phyloP scores from a whole-genome alignment of 2,329 filamentous ascomycete genomes.

The Cladorrhinum sp. region DNA sequence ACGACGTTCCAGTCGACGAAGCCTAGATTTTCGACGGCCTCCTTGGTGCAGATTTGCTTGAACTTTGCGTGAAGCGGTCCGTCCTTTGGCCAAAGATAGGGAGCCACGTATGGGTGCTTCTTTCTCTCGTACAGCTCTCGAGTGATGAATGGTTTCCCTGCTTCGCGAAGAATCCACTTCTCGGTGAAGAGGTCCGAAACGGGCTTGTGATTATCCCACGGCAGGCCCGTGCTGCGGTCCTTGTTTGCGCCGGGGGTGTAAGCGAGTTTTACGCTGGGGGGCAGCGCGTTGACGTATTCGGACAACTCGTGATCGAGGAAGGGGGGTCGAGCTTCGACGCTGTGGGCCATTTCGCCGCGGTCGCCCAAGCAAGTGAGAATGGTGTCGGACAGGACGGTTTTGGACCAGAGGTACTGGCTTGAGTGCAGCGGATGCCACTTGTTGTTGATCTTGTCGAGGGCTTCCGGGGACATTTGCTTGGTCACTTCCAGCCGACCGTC shows the following conservation, averaged over 20 bases:
- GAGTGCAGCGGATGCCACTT: slow-evolving; percentile 34
- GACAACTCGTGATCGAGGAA: slow-evolving; percentile 35
- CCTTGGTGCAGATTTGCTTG: slow-evolving; percentile 30
- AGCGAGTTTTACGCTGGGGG: slow-evolving; percentile 30
- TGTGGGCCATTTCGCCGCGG: slow-evolving; percentile 37
- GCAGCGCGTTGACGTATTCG: slow-evolving; percentile 33
- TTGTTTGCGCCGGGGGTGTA: slow-evolving; percentile 14
- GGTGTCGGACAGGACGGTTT: slow-evolving; percentile 27
- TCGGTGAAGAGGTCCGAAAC: slow-evolving; percentile 34
- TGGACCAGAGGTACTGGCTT: slow-evolving; percentile 30
- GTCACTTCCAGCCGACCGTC: slow-evolving; percentile 10
- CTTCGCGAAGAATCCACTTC: slow-evolving; percentile 52
- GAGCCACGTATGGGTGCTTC: slow-evolving; percentile 51
- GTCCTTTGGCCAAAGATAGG: slow-evolving; percentile 37
- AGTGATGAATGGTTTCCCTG: slow-evolving; percentile 47
- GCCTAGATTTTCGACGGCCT: slow-evolving; percentile 38
- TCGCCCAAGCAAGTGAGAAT: slow-evolving; percentile 34
- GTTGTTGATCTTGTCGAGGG: slow-evolving; percentile 22
- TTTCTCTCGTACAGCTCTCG: slow-evolving; percentile 40
- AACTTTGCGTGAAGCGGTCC: slow-evolving; percentile 42
- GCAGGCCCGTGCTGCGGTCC: not conserved
- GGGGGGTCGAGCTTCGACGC: slow-evolving; percentile 35
- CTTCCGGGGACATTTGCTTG: slow-evolving; percentile 19
- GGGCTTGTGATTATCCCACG: slow-evolving; percentile 1
- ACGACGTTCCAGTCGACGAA: slow-evolving; percentile 40